Conservation (phyloP, 306 rosid genomes). For the Macrotyloma uniflorum region DNA sequence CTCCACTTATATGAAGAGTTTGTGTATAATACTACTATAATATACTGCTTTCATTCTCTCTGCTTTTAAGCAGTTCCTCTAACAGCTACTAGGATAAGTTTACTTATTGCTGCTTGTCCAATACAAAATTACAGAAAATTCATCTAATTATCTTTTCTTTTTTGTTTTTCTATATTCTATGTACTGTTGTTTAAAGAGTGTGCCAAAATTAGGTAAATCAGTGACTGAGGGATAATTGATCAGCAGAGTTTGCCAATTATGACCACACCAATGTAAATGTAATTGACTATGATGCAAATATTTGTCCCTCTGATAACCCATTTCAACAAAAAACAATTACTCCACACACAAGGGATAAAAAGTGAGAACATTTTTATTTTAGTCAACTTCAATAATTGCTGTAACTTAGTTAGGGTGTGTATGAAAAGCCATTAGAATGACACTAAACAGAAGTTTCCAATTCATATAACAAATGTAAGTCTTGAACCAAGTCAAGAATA, state of each 20-base stretch:
- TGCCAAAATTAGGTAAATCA: background rate
- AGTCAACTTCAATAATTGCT: background rate
- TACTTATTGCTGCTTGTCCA: background rate
- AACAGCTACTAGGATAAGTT: background rate
- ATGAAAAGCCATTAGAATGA: background rate
- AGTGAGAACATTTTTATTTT: background rate
- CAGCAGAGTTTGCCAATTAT: constrained; percentile 1
- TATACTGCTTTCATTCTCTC: background rate
- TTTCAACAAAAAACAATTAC: background rate
- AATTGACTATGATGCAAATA: constrained; percentile 3
- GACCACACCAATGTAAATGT: background rate
- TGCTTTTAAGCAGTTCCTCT: constrained; percentile 8
- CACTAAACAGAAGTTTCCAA: background rate
- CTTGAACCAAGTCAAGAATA: background rate
- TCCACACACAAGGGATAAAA: background rate
- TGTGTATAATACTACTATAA: constrained; percentile 7
- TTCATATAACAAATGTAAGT: background rate
- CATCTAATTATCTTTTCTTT: background rate
- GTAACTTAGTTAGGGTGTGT: background rate
- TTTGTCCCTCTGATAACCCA: background rate
- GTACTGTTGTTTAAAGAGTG: background rate
- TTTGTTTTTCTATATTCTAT: background rate
- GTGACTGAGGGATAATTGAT: background rate
- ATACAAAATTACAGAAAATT: background rate
- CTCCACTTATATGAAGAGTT: background rate